Evolutionary conservation across 371 early-diverging fungal genomes (phyloP).

Genomic region (Mortierella sp.): DNA sequence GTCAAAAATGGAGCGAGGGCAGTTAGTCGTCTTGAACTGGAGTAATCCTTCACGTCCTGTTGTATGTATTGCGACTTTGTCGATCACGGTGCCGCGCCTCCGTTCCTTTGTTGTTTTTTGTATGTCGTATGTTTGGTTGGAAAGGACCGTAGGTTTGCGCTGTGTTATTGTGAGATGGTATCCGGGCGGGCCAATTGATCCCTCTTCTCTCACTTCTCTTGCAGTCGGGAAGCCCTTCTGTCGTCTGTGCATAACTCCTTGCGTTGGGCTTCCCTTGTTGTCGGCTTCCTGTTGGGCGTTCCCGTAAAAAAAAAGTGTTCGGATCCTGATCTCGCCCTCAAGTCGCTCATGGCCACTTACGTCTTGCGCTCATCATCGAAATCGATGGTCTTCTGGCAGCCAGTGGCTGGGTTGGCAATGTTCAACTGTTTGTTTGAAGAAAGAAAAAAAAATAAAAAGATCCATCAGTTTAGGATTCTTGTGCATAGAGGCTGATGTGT

Average conservation of each 20-base stretch:
- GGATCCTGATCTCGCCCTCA: background rate
- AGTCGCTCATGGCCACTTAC: constrained; percentile 66
- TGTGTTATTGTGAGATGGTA: background rate
- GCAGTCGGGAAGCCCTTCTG: no score
- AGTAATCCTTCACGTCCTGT: no score
- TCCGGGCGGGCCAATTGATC: background rate
- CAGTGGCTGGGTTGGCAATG: constrained; percentile 99
- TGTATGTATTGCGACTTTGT: no score
- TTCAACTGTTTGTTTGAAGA: constrained; percentile 25
- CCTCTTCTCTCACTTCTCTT: background rate
- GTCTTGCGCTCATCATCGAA: constrained; percentile 98
- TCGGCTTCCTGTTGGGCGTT: background rate
- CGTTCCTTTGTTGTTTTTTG: background rate
- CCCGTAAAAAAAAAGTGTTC: constrained; percentile 8
- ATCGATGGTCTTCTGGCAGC: constrained; percentile 98
- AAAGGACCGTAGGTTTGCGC: no score
- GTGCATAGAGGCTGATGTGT: background rate
- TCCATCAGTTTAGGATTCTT: constrained; percentile 26
- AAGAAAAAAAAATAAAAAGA: constrained; percentile 9
- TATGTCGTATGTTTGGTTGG: background rate
- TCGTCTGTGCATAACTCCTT: no score
- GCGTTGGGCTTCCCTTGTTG: no score
- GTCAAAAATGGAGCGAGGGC: background rate
- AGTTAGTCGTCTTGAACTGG: background rate
- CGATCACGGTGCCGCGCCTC: background rate